Base-by-base conservation (phyloP, 164 flowering plant species). In the Stephania cephalantha region DNA sequence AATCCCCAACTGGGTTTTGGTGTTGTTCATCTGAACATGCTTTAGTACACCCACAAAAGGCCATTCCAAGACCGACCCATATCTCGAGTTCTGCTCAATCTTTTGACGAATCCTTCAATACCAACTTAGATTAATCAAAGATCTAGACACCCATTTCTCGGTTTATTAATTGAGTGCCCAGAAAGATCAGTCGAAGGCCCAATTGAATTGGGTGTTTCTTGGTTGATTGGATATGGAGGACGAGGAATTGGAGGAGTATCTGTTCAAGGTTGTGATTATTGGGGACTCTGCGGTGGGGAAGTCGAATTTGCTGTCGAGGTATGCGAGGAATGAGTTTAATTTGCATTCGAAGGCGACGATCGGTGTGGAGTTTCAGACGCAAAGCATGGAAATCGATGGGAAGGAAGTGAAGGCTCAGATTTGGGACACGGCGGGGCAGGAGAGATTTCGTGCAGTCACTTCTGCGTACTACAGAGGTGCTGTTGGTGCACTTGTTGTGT, bases 381-480 rank as follows among this genome's bases (percentile, higher is more conserved):
- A 85, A 76, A 82, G 87, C 78, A 80, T 85, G 76, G 87, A 85
- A 11, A 83, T 85, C 69, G 79, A 83, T 25, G 87, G 87, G n/a
- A 85, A 81, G 77, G 87, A 85, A 48, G 87, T 85, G 17, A 85
- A 85, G 76, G 87, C 87, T 65, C 87, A 85, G 84, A 85, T 85
- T 80, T 85, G 87, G 87, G 87, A 85, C 68, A 85, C 87, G 2
- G 87, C 87, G 8, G 87, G 87, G 7, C 87, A 85, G 73, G 87
- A 85, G 70, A 77, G 87, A n/a, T 85, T 85, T 71, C 74, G 87
- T 4, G 87, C 87, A 15, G 87, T 86, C 46, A 86, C 87, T 45
- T 86, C 88, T 25, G 88, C 88, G 58, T 86, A 86, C 58, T 86
- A 86, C 61, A 75, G 88, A 46, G 88, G 88, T 4, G 88, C 88